Base-by-base conservation (phyloP, 2,329 filamentous ascomycete species). In the Diaporthe longicolla region DNA sequence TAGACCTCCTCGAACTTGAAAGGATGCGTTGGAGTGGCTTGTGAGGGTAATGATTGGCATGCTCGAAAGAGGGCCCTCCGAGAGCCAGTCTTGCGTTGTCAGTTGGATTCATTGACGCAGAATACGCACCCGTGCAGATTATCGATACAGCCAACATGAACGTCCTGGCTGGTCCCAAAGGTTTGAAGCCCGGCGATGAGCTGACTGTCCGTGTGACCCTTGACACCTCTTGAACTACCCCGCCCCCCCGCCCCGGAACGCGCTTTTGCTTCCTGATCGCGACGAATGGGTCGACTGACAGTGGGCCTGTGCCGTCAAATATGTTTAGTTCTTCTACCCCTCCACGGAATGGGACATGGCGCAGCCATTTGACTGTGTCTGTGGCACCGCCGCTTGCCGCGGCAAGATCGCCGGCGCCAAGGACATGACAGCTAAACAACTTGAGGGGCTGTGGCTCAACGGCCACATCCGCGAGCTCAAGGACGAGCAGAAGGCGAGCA, bases 341-440 rank as follows among this genome's bases (percentile, higher is more conserved):
- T 93, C 91, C 71, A 94, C 92, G 1, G 93, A 94, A 82, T 94
- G 92, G 92, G 79, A 86, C 79, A 94, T 94, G 92, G 90, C 90
- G 43, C 92, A 94, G 84, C 87, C 91, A 5, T 94, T 94, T 80
- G 83, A 88, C 74, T 94, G 93, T 80, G 84, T 88, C 74, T 94
- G 93, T 80, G 86, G 87, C 75, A 86, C 85, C 6, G 77, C 84
- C 0, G 83, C 84, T 26, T 94, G 93, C 83, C 86, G 87, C 70
- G 91, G 92, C 21, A 85, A 82, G 76, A 93, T 94, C 76, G 82
- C 83, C 57, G 93, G 93, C 21, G 93, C 93, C 17, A 87, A 85
- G 78, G 86, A 90, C 78, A 92, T 94, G 89, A 78, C 83, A 7
- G 77, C 81, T 17, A 81, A 83, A 55, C 86, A 90, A 78, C 84